Base-by-base conservation (phyloP, 805 yeast species). In the Starmerella kuoi region DNA sequence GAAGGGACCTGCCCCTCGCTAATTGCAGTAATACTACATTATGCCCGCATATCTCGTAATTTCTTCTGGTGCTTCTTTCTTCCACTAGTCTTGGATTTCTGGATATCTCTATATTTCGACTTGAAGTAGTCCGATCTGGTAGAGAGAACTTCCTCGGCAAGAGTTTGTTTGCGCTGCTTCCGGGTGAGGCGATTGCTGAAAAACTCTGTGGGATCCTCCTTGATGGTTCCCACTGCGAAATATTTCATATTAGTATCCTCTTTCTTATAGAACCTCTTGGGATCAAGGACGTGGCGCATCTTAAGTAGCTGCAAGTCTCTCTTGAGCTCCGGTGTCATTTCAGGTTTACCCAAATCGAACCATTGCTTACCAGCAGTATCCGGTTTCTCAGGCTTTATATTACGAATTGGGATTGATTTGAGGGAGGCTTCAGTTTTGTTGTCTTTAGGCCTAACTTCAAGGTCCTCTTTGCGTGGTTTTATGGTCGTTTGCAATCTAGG, bases 181-280 rank as follows among this genome's bases (percentile, higher is more conserved):
- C 75, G 74, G 41, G 74, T 69, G 49, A 88, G 53, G 48, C 93
- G 68, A 4, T 75, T 64, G 30, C 77, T 73, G 63, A 69, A 83
- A 60, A 70, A 84, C 58, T 88, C 96, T 2, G 83, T 69, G 49
- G 78, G 76, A 33, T 86, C 88, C 53, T 81, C 91, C 21, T 87
- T 62, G 28, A 91, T 73, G 0, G 95, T 86, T 14, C 98, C 98
- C 53, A 82, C 73, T 45, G 88, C 91, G 59, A 91, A 86, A 50
- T 69, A 74, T 55, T 81, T 83, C 35, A 94, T 88, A 6, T 70
- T 68, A 38, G 68, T 70, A 25, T 54, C 54, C 45, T 80, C 91
- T 59, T 83, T 84, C 62, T 83, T 85, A 63, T 91, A 91, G 62
- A 85, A 95, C 54, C 96, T 73, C 63, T 91, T 91, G 6, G 96